phyloP scores from a whole-genome alignment of 148 eudicot genomes.

The Diospyros kaki region DNA sequence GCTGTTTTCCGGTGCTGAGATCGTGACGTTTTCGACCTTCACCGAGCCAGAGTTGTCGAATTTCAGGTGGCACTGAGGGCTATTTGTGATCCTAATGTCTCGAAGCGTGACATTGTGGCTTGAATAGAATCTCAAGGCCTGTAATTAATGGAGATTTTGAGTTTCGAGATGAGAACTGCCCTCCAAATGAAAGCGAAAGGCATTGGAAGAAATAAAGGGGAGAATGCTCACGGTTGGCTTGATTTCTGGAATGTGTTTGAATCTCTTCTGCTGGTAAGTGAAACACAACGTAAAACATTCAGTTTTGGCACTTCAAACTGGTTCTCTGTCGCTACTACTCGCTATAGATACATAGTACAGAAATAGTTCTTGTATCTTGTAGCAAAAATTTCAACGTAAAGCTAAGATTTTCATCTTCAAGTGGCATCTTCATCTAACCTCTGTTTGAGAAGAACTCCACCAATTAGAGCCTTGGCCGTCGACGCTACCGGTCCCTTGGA shows the following conservation, averaged over 20 bases:
- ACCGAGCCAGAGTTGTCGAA: slow-evolving; percentile 63
- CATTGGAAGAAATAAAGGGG: too few species aligned
- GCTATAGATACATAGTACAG: neutral
- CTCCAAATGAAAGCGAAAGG: too few species aligned
- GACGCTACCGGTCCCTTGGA: slow-evolving; percentile 60
- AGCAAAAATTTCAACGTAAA: too few species aligned
- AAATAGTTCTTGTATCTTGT: too few species aligned
- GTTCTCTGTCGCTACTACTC: too few species aligned
- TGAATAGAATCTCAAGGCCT: slow-evolving; percentile 73
- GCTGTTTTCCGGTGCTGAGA: slow-evolving; percentile 69
- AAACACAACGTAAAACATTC: neutral
- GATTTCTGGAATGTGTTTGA: slow-evolving; percentile 33
- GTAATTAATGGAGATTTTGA: slow-evolving; percentile 2
- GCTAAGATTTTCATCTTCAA: too few species aligned
- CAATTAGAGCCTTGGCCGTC: slow-evolving; percentile 82
- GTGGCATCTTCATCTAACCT: slow-evolving; percentile 23
- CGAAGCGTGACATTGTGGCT: slow-evolving; percentile 56
- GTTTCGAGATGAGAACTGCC: neutral
- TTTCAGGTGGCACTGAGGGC: slow-evolving; percentile 79
- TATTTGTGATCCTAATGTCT: slow-evolving; percentile 56
- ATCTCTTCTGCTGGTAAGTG: slow-evolving; percentile 29
- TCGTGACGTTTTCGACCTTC: slow-evolving; percentile 49
- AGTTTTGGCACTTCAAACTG: neutral
- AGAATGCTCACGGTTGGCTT: slow-evolving; percentile 65
- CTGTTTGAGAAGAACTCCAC: slow-evolving; percentile 47